Evolutionary conservation across 768 basidiomycete genomes (phyloP), one percentile per base, ranked within the genome.

Genomic region (Leucocoprinus sp.): DNA sequence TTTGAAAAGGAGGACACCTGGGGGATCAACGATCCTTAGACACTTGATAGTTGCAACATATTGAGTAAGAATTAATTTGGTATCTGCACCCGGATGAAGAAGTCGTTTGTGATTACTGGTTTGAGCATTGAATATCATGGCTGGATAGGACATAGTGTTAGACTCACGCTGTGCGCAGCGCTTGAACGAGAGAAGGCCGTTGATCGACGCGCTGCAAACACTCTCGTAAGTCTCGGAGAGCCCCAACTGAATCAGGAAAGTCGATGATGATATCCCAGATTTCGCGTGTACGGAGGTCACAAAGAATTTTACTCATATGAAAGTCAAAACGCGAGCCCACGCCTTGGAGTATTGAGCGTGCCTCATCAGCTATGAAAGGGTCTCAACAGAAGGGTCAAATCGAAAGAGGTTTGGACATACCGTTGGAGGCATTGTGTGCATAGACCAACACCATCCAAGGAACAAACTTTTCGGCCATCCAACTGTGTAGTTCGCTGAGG

Each of bases 221-320:
- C 54, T 89, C 87, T 82, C 86, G 85, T 15, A 98, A 70, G 64
- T 99, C 96, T 46, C 84, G 74, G 15, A 98, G 64, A 0, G 92
- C 93, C 3, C 83, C 80, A 52, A 69, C 71, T 0, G 93, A 95
- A 50, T 93, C 87, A 0, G 95, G 93, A 54, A 80, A 93, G 55
- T 95, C 90, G 45, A 97, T 82, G 48, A 98, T 95, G 45, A 98
- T 96, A 53, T 95, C 91, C 57, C 96, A 98, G 15, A 98, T 84
- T 60, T 98, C 93, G 39, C 68, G 71, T 48, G 79, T 84, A 26
- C 82, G 83, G 42, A 95, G 65, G 59, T 93, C 87, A 57, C 86
- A 90, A 19, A 97, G 66, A 2, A 84, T 89, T 61, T 93, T 93
- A 62, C 90, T 87, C 55, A 97, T 80, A 53, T 95, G 88, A 54